Evolutionary conservation across 768 basidiomycete species (phyloP).

Genomic region (Pisolithus albus): DNA sequence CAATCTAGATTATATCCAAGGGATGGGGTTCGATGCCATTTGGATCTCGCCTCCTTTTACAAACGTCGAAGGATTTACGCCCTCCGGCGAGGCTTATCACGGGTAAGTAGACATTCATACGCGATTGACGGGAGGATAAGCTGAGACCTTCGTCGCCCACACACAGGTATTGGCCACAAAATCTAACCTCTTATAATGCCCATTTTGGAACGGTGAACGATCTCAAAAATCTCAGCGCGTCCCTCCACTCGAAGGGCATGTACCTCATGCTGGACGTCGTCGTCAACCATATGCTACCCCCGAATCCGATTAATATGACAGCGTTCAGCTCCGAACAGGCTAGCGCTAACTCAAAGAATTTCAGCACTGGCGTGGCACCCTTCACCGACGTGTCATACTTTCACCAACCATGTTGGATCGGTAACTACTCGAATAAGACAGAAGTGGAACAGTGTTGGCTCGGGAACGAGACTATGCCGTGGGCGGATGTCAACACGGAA

Average conservation of each 20-base stretch:
- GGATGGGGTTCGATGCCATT: slow-evolving; percentile 54
- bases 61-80: slow-evolving; percentile 42
- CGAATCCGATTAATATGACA: slow-evolving; percentile 20
- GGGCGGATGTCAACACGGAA: slow-evolving; percentile 55
- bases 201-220: slow-evolving; percentile 49
- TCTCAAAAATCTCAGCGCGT: slow-evolving; percentile 40
- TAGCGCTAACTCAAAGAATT: too few relatives aligned
- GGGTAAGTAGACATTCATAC: slow-evolving; percentile 28
- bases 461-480: slow-evolving; percentile 46
- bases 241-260: slow-evolving; percentile 48
- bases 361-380: slow-evolving; percentile 16
- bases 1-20: slow-evolving; percentile 57
- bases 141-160: background rate
- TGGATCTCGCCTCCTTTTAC: slow-evolving; percentile 53
- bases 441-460: slow-evolving; percentile 55
- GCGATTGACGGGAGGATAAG: background rate
- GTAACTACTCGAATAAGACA: slow-evolving; percentile 40
- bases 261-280: slow-evolving; percentile 58
- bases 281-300: slow-evolving; percentile 52
- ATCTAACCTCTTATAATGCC: slow-evolving; percentile 42
- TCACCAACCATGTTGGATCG: slow-evolving; percentile 36
- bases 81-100: slow-evolving; percentile 52
- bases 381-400: slow-evolving; percentile 33
- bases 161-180: slow-evolving; percentile 44
- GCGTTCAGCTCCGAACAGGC: too few relatives aligned